Evolutionary conservation across 169 alveolate genomes (phyloP).

Genomic region (Plasmodium inui): DNA sequence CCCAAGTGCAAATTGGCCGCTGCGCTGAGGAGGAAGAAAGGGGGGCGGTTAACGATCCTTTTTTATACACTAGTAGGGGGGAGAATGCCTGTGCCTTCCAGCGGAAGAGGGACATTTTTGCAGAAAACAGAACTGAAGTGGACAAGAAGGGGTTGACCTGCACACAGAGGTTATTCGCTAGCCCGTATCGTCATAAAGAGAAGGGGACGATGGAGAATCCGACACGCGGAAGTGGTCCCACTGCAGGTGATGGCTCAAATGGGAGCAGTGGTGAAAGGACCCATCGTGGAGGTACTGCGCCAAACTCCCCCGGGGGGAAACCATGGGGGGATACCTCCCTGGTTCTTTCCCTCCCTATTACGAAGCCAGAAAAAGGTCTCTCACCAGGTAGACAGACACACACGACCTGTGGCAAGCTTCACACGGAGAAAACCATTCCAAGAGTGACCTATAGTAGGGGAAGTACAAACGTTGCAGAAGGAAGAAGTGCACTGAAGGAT

Average conservation of each 20-base stretch:
- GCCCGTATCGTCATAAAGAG: background rate
- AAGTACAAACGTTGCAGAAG: background rate
- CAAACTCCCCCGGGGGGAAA: background rate
- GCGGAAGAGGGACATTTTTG: background rate
- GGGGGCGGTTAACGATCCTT: background rate
- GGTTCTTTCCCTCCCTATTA: background rate
- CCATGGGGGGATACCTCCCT: background rate
- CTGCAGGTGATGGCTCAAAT: background rate
- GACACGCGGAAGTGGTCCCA: background rate
- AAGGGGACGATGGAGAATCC: background rate
- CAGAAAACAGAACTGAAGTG: background rate
- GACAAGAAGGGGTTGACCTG: background rate
- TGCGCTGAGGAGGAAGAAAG: background rate
- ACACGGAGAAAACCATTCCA: background rate
- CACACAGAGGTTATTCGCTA: background rate
- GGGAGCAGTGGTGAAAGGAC: background rate
- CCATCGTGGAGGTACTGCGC: background rate
- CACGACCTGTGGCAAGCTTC: background rate
- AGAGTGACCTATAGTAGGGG: background rate
- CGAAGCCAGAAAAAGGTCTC: background rate
- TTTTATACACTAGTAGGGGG: background rate
- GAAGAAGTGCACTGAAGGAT: background rate
- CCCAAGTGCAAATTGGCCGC: background rate
- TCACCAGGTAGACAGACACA: background rate
- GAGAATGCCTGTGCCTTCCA: background rate